phyloP scores from a whole-genome alignment of 2,329 filamentous ascomycete genomes.

The Neonectria coccinea region DNA sequence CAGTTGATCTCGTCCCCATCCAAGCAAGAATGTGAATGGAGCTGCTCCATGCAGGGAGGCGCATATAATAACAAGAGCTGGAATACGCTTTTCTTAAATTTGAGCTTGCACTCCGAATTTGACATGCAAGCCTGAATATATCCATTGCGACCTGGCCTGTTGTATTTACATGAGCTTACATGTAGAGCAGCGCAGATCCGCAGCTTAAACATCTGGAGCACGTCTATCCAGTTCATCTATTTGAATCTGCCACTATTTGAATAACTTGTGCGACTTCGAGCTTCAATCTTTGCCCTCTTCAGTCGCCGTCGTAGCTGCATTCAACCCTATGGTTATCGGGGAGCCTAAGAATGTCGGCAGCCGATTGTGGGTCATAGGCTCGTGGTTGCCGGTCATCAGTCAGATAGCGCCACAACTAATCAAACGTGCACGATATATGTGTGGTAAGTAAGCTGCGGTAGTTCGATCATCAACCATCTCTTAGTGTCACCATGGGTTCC shows the following conservation, averaged over 20 bases:
- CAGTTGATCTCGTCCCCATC: constrained; percentile 17
- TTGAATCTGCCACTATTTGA: not conserved
- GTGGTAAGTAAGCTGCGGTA: not conserved
- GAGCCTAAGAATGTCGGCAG: not conserved
- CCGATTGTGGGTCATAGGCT: not conserved
- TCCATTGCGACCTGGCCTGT: not conserved
- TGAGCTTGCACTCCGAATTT: not conserved
- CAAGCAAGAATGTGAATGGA: not conserved
- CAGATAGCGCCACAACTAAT: not conserved
- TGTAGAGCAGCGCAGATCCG: too few species aligned
- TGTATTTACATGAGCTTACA: not conserved
- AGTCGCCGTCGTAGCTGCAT: not conserved
- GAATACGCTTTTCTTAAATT: too few species aligned
- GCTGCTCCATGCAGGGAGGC: not conserved
- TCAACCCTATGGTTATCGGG: not conserved
- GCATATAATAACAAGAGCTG: not conserved
- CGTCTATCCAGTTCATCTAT: not conserved
- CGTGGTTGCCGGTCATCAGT: not conserved
- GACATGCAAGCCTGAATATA: not conserved
- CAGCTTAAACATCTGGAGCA: too few species aligned
- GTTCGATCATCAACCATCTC: constrained; percentile 1
- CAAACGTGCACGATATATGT: not conserved
- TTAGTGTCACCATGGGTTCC: not conserved
- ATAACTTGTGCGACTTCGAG: not conserved
- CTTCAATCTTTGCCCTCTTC: not conserved